Conservation (phyloP, 805 yeast species). For the Sugiyamaella lignohabitans region DNA sequence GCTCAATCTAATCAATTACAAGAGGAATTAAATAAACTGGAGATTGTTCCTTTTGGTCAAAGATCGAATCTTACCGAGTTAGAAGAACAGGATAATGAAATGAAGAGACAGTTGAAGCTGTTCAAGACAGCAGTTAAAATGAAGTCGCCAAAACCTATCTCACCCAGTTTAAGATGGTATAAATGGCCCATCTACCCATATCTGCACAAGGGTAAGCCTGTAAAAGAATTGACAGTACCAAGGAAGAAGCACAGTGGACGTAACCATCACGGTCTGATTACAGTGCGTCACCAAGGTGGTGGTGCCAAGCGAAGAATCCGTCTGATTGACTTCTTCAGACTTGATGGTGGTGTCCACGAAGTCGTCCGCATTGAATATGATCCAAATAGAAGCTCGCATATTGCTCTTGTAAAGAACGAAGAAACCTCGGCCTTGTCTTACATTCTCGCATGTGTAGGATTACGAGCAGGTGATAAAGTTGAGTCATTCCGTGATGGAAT, state of each 20-base stretch:
- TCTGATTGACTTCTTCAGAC: slow-evolving; percentile 68
- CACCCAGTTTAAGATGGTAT: slow-evolving; percentile 87
- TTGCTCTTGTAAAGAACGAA: slow-evolving; percentile 71
- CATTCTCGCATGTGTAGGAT: slow-evolving; percentile 85
- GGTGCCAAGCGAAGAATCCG: slow-evolving; percentile 89
- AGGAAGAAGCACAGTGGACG: slow-evolving; percentile 78
- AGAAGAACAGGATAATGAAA: slow-evolving; percentile 70
- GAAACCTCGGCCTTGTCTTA: slow-evolving; percentile 61
- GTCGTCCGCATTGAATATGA: slow-evolving; percentile 91
- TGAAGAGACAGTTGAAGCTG: slow-evolving; percentile 65
- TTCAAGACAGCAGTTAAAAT: slow-evolving; percentile 63
- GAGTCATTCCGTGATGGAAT: slow-evolving; percentile 88
- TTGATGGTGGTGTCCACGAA: slow-evolving; percentile 60
- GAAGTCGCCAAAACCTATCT: slow-evolving; percentile 70
- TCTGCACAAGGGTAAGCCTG: slow-evolving; percentile 79
- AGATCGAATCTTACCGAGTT: slow-evolving; percentile 48
- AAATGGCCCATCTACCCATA: slow-evolving; percentile 82
- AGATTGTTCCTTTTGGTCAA: slow-evolving; percentile 23
- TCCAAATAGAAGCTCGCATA: slow-evolving; percentile 89
- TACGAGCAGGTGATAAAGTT: slow-evolving; percentile 86
- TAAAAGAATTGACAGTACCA: slow-evolving; percentile 65
- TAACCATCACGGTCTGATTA: slow-evolving; percentile 79
- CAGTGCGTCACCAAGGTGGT: slow-evolving; percentile 94
- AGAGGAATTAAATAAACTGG: slow-evolving; percentile 14
- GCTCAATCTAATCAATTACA: slow-evolving; percentile 6